Evolutionary conservation across 2,329 filamentous ascomycete species (phyloP), one percentile per base, ranked within the genome.

Genomic region (Tympanopsis confertula): DNA sequence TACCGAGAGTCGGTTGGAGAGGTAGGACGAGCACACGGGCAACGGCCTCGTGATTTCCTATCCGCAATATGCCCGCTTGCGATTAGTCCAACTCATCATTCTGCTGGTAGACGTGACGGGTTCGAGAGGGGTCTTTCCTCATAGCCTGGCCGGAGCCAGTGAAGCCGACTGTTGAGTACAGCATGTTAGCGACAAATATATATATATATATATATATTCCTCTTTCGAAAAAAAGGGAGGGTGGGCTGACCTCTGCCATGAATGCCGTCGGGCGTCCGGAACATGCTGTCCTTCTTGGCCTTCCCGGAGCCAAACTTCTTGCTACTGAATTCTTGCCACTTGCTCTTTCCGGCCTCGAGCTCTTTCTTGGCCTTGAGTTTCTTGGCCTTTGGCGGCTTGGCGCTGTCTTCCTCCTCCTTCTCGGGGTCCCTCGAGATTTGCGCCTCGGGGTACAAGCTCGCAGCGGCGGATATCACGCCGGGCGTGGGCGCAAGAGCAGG

Each of bases 301-400:
- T 61, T 61, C 30, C 62, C 47, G 56, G 81, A 82, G 45, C 68
- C 74, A 45, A 76, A 66, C 54, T 86, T 88, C 35, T 70, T 73
- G 57, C 93, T 94, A 46, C 78, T 83, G 58, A 94, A 98, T 45
- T 93, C 85, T 55, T 95, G 83, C 91, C 91, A 98, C 55, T 91
- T 94, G 52, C 65, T 84, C 67, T 94, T 94, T 52, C 83, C 82
- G 44, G 79, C 84, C 63, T 96, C 89, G 18, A 96, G 71, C 55
- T 93, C 86, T 57, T 88, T 91, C 43, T 81, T 91, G 36, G 87
- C 85, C 61, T 88, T 91, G 54, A 86, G 88, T 50, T 89, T 89
- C 64, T 94, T 94, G 41, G 89, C 74, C 58, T 83, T 81, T 10
- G 78, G 74, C 35, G 80, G 74, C 57, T 89, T 91, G 26, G 68